Evolutionary conservation across 2,329 filamentous ascomycete genomes (phyloP), one percentile per base, ranked within the genome.

Genomic region (Trichocomaceae sp.): DNA sequence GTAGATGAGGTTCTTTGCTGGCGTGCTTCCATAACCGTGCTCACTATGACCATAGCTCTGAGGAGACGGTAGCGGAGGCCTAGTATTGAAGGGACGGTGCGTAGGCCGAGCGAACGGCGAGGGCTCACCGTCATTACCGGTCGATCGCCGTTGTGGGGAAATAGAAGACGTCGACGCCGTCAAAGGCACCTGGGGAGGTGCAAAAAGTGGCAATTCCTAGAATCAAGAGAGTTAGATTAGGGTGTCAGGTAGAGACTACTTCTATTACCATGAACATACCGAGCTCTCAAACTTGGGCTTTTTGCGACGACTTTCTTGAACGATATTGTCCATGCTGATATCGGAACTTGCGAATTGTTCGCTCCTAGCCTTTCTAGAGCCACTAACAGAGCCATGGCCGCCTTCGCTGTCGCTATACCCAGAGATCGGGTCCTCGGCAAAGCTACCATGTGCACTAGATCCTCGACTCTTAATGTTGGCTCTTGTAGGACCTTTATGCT

Each of bases 121-220:
- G 59, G 66, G 63, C 67, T 69, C 85, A 70, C 68, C 86, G 76
- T 76, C 88, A 77, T 76, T 87, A 72, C 75, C 88, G 76, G 74
- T 88, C 81, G 72, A 87, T 78, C 90, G 88, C 66, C 92, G 86
- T 67, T 90, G 89, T 58, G 92, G 92, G 26, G 92, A 97, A 50
- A 95, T 87, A 19, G 92, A 97, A n/a, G 91, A 92, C 64, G 92
- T 90, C n/a, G 92, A 96, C n/a, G 88, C 87, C 50, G 90, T 86
- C 62, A 92, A 87, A 48, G 92, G 92, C 75, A 96, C 91, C 74
- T 95, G 92, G 58, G 89, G 89, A 61, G 92, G 92, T 60, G 90
- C 91, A 72, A 97, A 99, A 52, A 99, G 79, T 54, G 93, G 93
- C 52, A 99, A 79, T 81, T 97, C 92, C 93, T 99, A 69, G 57